A percentile compares a stretch with the other conserved stretches of the same genome.
Evolutionary conservation across 352 stramenopile species (phyloP).

Genomic region (Lagenidium giganteum): DNA sequence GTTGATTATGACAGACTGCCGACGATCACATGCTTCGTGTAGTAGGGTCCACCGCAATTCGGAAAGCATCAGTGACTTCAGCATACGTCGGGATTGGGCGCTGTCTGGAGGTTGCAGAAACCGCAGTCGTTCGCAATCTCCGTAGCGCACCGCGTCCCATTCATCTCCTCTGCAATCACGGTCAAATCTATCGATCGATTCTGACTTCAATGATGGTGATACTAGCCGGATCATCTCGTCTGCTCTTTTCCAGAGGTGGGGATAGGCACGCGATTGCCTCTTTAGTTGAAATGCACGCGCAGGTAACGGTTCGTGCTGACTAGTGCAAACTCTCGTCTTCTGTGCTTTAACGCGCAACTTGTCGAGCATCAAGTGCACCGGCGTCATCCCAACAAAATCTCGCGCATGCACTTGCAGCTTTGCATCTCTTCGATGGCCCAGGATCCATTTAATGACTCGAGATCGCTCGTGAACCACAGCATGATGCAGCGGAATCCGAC

Average conservation of each 20-base stretch:
- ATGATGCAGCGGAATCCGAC: conserved; percentile 45
- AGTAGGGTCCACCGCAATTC: conserved; percentile 25
- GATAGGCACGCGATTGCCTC: conserved; percentile 17
- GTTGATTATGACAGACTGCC: conserved; percentile 17
- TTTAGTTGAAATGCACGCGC: background rate
- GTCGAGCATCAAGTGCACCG: conserved; percentile 41
- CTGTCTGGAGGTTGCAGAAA: too few relatives aligned
- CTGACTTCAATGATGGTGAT: conserved; percentile 4
- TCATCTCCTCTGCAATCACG: conserved; percentile 31
- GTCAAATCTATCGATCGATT: conserved; percentile 23
- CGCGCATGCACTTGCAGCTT: conserved; percentile 27
- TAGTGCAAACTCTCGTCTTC: too few relatives aligned
- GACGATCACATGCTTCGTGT: conserved; percentile 44
- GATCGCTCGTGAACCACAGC: conserved; percentile 35
- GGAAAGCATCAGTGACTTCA: background rate
- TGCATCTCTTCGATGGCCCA: conserved; percentile 29
- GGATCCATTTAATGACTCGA: conserved; percentile 21
- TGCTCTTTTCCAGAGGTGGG: conserved; percentile 25
- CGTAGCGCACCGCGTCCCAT: conserved; percentile 39
- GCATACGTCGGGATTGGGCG: conserved; percentile 21
- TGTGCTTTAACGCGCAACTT: conserved; percentile 30
- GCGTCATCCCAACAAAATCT: conserved; percentile 33
- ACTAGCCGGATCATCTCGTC: conserved; percentile 25
- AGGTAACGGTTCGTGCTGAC: too few relatives aligned
- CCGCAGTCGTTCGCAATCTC: conserved; percentile 33